A percentile compares a stretch with the other conserved stretches of the same genome.
These are phyloP conservation scores for Alternaria conjuncta DNA, from an alignment of 2,329 filamentous ascomycete genomes.

Conservation along the genomic window DNA sequence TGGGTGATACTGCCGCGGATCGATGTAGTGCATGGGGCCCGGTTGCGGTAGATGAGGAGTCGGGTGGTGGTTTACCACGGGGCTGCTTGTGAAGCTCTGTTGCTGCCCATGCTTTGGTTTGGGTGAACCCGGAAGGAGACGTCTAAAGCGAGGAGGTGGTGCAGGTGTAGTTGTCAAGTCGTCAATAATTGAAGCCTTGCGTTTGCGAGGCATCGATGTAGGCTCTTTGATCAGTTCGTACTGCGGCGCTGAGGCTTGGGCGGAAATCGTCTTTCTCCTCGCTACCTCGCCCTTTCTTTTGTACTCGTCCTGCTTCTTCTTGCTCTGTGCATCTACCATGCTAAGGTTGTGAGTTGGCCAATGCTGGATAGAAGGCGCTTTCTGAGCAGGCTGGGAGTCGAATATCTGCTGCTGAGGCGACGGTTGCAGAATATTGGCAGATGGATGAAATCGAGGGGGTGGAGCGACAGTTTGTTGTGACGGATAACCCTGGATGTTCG, in stretches of 20 bases:
- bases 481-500: neutral
- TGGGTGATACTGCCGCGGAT: neutral
- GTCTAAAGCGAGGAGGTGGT: neutral
- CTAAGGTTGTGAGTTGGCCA: conserved; percentile 19
- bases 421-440: neutral
- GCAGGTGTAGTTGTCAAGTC: neutral
- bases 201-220: neutral
- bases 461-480: neutral
- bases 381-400: neutral
- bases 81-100: neutral
- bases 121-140: neutral
- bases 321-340: neutral
- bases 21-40: neutral
- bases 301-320: conserved; percentile 9
- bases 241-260: neutral
- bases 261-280: neutral
- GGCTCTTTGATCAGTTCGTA: neutral
- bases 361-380: conserved; percentile 15
- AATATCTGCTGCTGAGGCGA: neutral
- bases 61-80: neutral
- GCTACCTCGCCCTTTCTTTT: neutral
- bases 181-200: neutral
- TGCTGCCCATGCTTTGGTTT: neutral
- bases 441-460: neutral
- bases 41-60: neutral